Base-by-base conservation (phyloP, 2,329 filamentous ascomycete species). In the Mycosphaerella sp. region DNA sequence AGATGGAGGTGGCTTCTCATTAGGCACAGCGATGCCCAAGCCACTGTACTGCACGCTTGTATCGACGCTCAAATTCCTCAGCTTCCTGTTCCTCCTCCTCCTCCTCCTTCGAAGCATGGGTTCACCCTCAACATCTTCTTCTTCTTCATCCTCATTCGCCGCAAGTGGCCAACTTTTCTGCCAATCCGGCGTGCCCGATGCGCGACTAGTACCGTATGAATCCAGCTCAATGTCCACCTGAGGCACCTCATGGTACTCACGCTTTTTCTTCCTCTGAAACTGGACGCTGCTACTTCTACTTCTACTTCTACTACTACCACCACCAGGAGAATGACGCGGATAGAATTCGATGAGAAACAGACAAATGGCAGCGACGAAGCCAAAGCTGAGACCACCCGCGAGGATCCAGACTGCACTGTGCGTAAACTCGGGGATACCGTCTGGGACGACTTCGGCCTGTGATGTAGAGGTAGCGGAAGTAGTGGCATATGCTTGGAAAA, bases 281-380 rank as follows among this genome's bases (percentile, higher is more conserved):
- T 36, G 2, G 9, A 31, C 26, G n/a, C 21, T 21, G 21, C 21
- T 21, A 21, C 21, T 17, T 17, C 14, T 17, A 21, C 21, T 17
- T 17, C 14, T 17, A 17, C 14, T 17, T 17, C 14, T 21, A 21
- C 21, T 21, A 21, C 21, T 21, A 21, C 8, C 26, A 29, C 26
- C 6, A 29, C 26, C 6, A 29, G 2, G 26, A 29, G 38, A 23
- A 34, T 7, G 26, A 6, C 41, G 45, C 8, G 59, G 52, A 5
- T 62, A 61, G 34, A 65, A 64, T 17, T 64, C 62, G 21, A 54
- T 59, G 14, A 62, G 53, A 46, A 57, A 60, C 1, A 67, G 57
- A 8, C 64, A 48, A 1, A 59, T 38, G 1, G 55, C 38, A 4
- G 36, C 39, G 3, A 62, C 34, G 14, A 63, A 38, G 2, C 51